Conservation (phyloP, 768 basidiomycete genomes). For the Trametes cubensis region DNA sequence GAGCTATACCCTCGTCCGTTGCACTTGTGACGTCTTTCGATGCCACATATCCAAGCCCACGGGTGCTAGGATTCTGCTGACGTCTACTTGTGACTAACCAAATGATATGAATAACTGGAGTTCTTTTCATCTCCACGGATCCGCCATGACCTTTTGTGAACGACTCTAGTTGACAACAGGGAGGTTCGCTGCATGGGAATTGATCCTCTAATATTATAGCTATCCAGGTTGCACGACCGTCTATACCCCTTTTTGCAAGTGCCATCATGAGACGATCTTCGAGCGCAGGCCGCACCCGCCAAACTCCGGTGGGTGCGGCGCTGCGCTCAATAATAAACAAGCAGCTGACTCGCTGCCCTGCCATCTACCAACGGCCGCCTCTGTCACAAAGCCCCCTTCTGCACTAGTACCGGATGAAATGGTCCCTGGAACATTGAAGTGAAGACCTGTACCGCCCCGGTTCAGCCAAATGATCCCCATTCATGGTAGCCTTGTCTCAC, state of each 20-base stretch:
- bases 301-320: constrained; percentile 10
- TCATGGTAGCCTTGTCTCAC: not conserved
- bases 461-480: too few relatives aligned
- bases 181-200: constrained; percentile 13
- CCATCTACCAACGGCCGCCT: not conserved
- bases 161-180: not conserved
- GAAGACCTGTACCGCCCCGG: not conserved
- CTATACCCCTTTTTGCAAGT: constrained; percentile 4
- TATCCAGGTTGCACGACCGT: not conserved
- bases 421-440: not conserved
- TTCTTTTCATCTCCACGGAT: not conserved
- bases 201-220: constrained; percentile 9
- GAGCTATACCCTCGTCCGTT: not conserved
- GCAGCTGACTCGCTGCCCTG: constrained; percentile 16
- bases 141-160: not conserved
- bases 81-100: not conserved
- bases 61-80: not conserved
- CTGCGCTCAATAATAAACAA: constrained; percentile 5
- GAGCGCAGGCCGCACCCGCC: not conserved
- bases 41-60: not conserved
- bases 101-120: not conserved
- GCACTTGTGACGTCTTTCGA: constrained; percentile 3
- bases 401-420: not conserved
- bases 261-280: constrained; percentile 14
- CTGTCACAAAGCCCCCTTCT: not conserved